phyloP scores from a whole-genome alignment of 768 basidiomycete species.

The Kwoniella sp. region DNA sequence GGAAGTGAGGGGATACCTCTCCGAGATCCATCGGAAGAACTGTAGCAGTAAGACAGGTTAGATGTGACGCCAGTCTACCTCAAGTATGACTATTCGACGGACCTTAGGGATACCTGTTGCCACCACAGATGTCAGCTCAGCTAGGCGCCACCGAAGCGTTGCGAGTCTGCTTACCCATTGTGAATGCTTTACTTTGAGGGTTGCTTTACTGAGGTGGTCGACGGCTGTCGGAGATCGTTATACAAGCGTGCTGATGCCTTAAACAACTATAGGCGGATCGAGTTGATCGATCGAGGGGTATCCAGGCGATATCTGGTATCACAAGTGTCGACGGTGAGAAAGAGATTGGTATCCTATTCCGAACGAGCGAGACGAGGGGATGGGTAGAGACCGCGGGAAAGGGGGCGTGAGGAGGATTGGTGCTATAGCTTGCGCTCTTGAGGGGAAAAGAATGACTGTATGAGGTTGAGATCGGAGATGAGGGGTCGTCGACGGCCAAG shows the following conservation, averaged over 20 bases:
- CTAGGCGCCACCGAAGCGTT: not conserved
- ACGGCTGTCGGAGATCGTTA: not conserved
- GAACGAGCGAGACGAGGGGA: not conserved
- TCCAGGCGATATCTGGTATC: not conserved
- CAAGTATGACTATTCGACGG: slow-evolving; percentile 3
- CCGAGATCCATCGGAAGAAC: slow-evolving; percentile 98
- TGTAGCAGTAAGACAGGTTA: slow-evolving; percentile 44
- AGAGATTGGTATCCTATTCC: slow-evolving; percentile 7
- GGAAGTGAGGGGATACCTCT: slow-evolving; percentile 95
- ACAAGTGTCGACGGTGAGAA: not conserved
- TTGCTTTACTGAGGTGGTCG: not conserved
- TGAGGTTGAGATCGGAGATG: not conserved
- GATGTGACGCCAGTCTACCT: not conserved
- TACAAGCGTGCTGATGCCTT: not conserved
- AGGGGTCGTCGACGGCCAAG: no score
- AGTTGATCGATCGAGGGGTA: slow-evolving; percentile 11
- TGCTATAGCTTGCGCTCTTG: not conserved
- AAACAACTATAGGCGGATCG: no score
- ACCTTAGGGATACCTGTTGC: slow-evolving; percentile 57
- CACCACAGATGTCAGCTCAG: slow-evolving; percentile 8
- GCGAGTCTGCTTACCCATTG: slow-evolving; percentile 17
- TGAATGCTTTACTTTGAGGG: slow-evolving; percentile 7
- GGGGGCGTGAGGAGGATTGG: not conserved
- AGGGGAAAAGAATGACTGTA: not conserved
- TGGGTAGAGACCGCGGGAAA: not conserved